phyloP scores from a whole-genome alignment of 2,329 filamentous ascomycete species.

The Fusarium dimerum region DNA sequence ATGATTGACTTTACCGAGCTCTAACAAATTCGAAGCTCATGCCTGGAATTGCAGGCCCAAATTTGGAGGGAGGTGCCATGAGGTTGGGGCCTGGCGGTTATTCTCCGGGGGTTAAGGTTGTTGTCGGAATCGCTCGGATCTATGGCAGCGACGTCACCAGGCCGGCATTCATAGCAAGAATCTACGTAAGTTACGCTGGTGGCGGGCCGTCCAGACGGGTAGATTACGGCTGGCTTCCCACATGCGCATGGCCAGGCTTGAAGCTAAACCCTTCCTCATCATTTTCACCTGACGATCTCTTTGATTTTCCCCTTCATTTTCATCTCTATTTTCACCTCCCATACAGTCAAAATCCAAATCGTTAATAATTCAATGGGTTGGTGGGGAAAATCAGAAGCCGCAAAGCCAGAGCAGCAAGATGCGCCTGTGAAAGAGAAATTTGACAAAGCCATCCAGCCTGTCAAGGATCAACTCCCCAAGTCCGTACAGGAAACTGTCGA shows the following conservation, averaged over 20 bases:
- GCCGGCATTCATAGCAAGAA: neutral
- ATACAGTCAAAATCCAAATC: neutral
- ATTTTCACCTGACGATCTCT: neutral
- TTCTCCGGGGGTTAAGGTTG: constrained; percentile 25
- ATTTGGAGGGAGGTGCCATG: constrained; percentile 1
- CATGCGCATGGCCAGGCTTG: neutral
- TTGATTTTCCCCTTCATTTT: neutral
- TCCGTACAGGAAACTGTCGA: constrained; percentile 60
- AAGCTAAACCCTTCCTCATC: neutral
- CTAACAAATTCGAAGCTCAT: constrained; percentile 28
- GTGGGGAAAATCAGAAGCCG: constrained; percentile 43
- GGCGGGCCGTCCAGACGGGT: constrained; percentile 15
- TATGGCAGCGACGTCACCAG: constrained; percentile 24
- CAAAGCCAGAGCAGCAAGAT: constrained; percentile 33
- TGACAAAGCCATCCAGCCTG: constrained; percentile 49
- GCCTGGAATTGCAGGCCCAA: constrained; percentile 38
- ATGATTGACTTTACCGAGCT: constrained; percentile 28
- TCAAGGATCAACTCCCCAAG: constrained; percentile 52
- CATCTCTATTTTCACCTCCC: neutral
- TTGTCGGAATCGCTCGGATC: constrained; percentile 29
- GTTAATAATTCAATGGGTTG: constrained; percentile 37
- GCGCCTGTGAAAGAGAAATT: constrained; percentile 34
- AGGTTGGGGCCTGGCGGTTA: constrained; percentile 24
- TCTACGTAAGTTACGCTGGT: constrained; percentile 5
- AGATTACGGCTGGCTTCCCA: constrained; percentile 16